Base-by-base conservation (phyloP, 2,329 filamentous ascomycete species). In the Emericellopsis cladophorae region DNA sequence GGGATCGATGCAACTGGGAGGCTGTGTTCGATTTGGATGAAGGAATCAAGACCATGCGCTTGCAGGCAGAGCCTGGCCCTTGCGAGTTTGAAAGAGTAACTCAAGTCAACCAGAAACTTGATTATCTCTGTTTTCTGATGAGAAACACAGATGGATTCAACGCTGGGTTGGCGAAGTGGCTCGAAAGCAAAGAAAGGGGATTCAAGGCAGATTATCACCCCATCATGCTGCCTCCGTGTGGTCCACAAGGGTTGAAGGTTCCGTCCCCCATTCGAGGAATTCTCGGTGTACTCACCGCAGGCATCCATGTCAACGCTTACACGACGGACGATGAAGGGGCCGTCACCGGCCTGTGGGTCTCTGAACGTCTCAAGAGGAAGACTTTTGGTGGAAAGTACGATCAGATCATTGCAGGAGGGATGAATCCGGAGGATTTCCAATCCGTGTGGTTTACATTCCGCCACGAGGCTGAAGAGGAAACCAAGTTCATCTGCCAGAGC, bases 231-330 rank as follows among this genome's bases (percentile, higher is more conserved):
- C 11, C 44, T 51, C 7, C 46, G 50, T 7, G 24, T 31, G 40
- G 45, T 7, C 39, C 51, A 7, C 41, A 45, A 6, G 46, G 51
- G 4, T 42, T 62, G 16, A 41, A 48, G 31, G 54, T 62, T 9
- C 55, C 59, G 4, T 51, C 56, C 9, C 54, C 57, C 3, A 45
- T 54, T 23, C 49, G 59, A 4, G 60, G 60, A 2, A 45, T 62
- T 9, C 53, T 63, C 23, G 60, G 60, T 6, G 50, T 61, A 29
- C 47, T 58, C 26, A 63, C 60, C 2, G 52, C 55, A 5, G 60
- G 60, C 7, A 55, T 59, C 2, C 60, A 63, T 42, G 51, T 63
- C 45, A 63, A 59, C 44, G 54, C 59, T 36, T 63, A 55, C 46
- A 56, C 33, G n/a, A 35, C 32, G 5, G 18, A 35, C 18, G n/a